These are phyloP conservation scores for Thermoascus crustaceus DNA, from an alignment of 2,329 filamentous ascomycete species.

Conservation along the genomic window DNA sequence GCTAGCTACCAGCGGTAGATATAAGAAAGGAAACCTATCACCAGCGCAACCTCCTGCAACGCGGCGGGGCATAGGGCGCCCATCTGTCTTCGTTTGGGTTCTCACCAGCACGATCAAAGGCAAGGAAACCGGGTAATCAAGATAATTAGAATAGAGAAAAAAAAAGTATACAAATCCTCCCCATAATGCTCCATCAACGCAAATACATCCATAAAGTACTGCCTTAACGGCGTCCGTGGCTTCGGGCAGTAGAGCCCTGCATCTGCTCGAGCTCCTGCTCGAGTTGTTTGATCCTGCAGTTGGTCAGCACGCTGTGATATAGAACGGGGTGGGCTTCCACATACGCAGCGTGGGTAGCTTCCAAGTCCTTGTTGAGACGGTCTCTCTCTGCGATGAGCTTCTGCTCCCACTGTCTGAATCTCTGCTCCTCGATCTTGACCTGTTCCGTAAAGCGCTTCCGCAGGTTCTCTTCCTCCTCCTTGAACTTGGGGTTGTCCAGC, in stretches of 20 bases:
- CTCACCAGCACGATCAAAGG: conserved; percentile 23
- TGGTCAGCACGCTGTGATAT: conserved; percentile 18
- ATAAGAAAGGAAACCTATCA: conserved; percentile 26
- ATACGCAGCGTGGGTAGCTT: conserved; percentile 82
- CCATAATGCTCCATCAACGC: conserved; percentile 1
- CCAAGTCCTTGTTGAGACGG: conserved; percentile 98
- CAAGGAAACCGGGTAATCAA: conserved; percentile 28
- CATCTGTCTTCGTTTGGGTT: conserved; percentile 16
- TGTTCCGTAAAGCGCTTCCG: conserved; percentile 99
- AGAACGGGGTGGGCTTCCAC: conserved; percentile 13
- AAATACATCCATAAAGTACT: conserved; percentile 2
- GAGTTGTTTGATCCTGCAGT: conserved; percentile 41
- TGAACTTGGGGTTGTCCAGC: conserved; percentile 99
- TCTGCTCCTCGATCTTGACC: conserved; percentile 99
- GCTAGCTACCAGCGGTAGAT: conserved; percentile 35
- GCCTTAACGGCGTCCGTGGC: conserved; percentile 77
- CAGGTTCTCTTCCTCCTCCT: conserved; percentile 97
- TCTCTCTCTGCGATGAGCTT: conserved; percentile 98
- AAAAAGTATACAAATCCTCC: conserved; percentile 17
- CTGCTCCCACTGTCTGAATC: conserved; percentile 99
- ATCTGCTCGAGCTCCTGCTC: conserved; percentile 89
- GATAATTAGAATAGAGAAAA: conserved; percentile 26
- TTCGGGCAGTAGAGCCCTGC: conserved; percentile 83
- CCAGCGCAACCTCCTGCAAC: conserved; percentile 13
- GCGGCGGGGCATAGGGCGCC: conserved; percentile 9